Evolutionary conservation across 2,329 filamentous ascomycete genomes (phyloP), one percentile per base, ranked within the genome.

Genomic region (Cryphonectria radicalis): DNA sequence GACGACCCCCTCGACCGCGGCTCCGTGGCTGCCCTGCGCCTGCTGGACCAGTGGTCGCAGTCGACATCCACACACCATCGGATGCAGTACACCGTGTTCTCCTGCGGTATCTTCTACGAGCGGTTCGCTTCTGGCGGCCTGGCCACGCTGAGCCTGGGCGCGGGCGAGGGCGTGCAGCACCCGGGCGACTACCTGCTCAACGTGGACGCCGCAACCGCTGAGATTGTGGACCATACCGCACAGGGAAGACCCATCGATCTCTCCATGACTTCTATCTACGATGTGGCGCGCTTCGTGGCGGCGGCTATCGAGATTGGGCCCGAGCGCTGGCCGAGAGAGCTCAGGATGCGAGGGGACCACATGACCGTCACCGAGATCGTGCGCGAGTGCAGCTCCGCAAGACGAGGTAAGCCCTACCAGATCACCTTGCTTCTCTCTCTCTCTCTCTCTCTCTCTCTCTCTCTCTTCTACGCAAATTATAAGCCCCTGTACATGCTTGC

Each of bases 81-180:
- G 62, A 92, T 94, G 82, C 85, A 87, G 59, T 92, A 87, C 73
- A 93, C 92, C 0, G 84, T 90, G 37, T 94, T 94, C 79, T 88
- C 90, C 0, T 94, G 92, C 75, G 92, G 92, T 28, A 80, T 94
- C 42, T 89, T 94, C 74, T 94, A 93, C 83, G 92, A 94, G 77
- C 84, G 91, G 0, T 94, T 94, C 76, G 89, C 88, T 28, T 90
- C 89, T 0, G 89, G 88, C 3, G 92, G 92, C 0, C 84, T 94
- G 71, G 83, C 84, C 17, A 82, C 84, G 25, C 84, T 89, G 68
- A 82, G 85, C 46, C 89, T 94, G 63, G 91, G 91, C 0, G 76
- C 77, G 40, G 84, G 85, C n/a, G 86, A 84, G 59, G 85, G 86
- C 25, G 81, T 89, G 32, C 81, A 83, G 11, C 82, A 81, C 19